Percentiles rank a stretch among this genome's conserved stretches.
Evolutionary conservation across 1,139 yeast genomes (phyloP).

Genomic region (Geotrichum klebahnii): DNA sequence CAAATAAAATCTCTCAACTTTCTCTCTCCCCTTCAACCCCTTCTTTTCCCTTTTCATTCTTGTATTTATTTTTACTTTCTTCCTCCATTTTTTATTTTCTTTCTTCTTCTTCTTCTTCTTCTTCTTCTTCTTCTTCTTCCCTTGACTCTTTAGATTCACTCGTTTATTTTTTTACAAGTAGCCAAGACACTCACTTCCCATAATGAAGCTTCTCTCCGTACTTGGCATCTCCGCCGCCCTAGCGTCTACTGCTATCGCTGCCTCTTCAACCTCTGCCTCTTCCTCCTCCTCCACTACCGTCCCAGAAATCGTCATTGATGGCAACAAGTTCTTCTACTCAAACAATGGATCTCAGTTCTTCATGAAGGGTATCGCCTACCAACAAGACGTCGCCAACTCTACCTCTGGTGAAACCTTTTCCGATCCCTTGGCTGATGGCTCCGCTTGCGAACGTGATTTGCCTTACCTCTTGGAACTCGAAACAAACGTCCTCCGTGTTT

Average conservation of each 20-base stretch:
- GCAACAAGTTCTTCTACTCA: constrained; percentile 65
- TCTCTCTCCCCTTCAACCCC: too few relatives aligned
- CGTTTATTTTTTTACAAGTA: constrained; percentile 7
- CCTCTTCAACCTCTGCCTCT: constrained; percentile 26
- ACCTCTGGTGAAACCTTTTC: constrained; percentile 47
- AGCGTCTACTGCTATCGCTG: constrained; percentile 22
- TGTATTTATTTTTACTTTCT: neutral
- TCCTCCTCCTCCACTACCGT: constrained; percentile 21
- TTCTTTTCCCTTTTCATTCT: neutral
- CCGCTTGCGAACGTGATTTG: constrained; percentile 72
- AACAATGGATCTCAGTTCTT: constrained; percentile 81
- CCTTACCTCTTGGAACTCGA: constrained; percentile 65
- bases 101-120: constrained; percentile 8
- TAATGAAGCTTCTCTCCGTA: constrained; percentile 18
- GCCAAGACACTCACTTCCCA: too few relatives aligned
- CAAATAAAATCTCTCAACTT: constrained; percentile 1
- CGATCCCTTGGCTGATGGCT: constrained; percentile 72
- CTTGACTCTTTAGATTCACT: constrained; percentile 2
- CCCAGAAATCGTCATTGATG: constrained; percentile 39
- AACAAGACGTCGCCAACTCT: constrained; percentile 59
- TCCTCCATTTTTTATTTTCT: neutral
- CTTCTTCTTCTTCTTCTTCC: constrained; percentile 9
- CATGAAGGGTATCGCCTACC: constrained; percentile 79
- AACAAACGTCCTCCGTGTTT: constrained; percentile 79
- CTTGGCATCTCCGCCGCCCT: constrained; percentile 22